Evolutionary conservation across 805 yeast genomes (phyloP), one percentile per base, ranked within the genome.

Genomic region (Kazachstania kunashirensis): DNA sequence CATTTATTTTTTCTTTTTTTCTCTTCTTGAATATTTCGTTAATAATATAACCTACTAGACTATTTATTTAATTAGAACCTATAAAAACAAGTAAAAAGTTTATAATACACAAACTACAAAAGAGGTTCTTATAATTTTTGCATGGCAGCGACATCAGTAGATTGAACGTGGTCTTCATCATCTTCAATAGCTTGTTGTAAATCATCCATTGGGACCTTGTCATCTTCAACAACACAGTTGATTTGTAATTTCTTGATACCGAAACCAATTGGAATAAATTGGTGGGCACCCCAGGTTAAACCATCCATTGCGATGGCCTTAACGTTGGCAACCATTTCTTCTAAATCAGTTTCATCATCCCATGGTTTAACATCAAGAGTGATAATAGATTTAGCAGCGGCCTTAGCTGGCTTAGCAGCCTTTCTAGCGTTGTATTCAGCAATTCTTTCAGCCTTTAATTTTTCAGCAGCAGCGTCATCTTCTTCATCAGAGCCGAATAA

Each of bases 231-330:
- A 64, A 92, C 98, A 71, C 82, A 70, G 88, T 88, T 89, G 71
- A 92, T 84, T 77, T 92, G 98, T 67, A 92, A 79, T 78, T 92
- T 92, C 83, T 84, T 84, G 77, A 92, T 89, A 79, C 99, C 99
- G 81, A 76, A 92, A 70, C 98, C 99, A 61, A 92, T 94, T 63
- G 96, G 92, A 57, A 92, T 74, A 73, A 79, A 86, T 72, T 81
- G 88, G 77, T 73, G 80, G 60, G 88, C 96, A 84, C 99, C 99
- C 98, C 98, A 92, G 50, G 67, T 69, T 63, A 92, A 79, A 79
- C 99, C 99, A 32, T 92, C 98, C 71, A 67, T 67, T 65, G 77
- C 84, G 56, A 89, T 68, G 55, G 74, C 61, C 77, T 85, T 88
- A 61, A 86, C 96, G 68, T 77, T 76, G 47, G 81, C 88, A 54